Base-by-base conservation (phyloP, 1,284 basidiomycete species). In the Paramarasmius palmivorus region DNA sequence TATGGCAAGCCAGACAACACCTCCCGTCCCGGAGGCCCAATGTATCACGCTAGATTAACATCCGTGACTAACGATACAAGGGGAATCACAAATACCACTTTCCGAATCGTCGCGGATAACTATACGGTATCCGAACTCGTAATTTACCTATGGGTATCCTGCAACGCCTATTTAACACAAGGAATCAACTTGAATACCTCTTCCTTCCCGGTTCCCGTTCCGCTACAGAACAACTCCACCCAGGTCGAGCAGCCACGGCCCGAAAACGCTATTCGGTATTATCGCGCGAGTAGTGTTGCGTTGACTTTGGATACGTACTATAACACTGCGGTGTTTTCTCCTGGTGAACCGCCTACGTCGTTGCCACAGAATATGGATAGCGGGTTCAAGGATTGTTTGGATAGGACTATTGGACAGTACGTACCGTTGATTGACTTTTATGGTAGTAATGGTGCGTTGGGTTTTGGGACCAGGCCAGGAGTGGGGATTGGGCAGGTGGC, bases 231-330 rank as follows among this genome's bases (percentile, higher is more conserved):
- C 53, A 4, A 40, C 49, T 37, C 61, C 71, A 20, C 77, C 78
- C 3, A 67, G 69, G 32, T 81, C 82, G n/a, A n/a, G n/a, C n/a
- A n/a, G 12, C 29, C 29, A 6, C 29, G 12, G 29, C 29, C 29
- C 7, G 29, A 32, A 12, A 32, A 32, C 14, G 42, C 61, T 15
- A 59, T 62, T 19, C 61, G 84, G 59, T 84, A 83, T 65, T 86
- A 81, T 62, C 78, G 83, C 36, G 79, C 80, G 22, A 82, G 79
- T 63, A 77, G 73, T 47, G 75, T 80, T 26, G 76, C 72, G 12
- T 69, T 85, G 20, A 73, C 76, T 7, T 69, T 88, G 17, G 81
- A 84, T 56, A 83, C 83, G 2, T 89, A 87, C 65, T 86, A 88
- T 61, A 76, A 86, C 58, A 79, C 82, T 0, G 69, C 73, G 44